Conservation (phyloP, 1,139 yeast genomes). For the Scheffersomyces titani region DNA sequence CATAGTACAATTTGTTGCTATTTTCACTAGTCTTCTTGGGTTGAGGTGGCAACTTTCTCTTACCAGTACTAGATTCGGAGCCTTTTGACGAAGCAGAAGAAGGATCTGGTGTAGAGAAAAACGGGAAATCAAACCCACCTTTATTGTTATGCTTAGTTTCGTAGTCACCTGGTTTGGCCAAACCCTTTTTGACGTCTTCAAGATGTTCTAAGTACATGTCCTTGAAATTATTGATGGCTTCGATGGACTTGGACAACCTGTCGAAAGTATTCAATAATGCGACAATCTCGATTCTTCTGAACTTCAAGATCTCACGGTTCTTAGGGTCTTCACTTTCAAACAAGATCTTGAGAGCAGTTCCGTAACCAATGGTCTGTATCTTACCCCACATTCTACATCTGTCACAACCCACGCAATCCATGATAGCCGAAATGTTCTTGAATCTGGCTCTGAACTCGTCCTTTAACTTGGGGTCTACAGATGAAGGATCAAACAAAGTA, state of each 20-base stretch:
- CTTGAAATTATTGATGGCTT: constrained; percentile 73
- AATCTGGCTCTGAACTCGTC: constrained; percentile 85
- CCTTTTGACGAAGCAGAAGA: constrained; percentile 5
- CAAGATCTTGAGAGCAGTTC: constrained; percentile 87
- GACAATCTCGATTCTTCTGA: constrained; percentile 84
- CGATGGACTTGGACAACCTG: constrained; percentile 81
- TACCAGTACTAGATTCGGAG: constrained; percentile 7
- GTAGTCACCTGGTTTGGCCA: constrained; percentile 44
- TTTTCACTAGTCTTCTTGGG: background rate
- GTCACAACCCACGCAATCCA: constrained; percentile 99
- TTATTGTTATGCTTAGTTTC: constrained; percentile 28
- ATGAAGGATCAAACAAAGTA: constrained; percentile 56
- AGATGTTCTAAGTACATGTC: constrained; percentile 48
- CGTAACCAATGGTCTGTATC: constrained; percentile 94
- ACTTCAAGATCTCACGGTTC: constrained; percentile 39
- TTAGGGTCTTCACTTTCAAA: constrained; percentile 66
- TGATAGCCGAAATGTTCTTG: constrained; percentile 84
- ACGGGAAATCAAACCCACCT: constrained; percentile 45
- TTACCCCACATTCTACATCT: constrained; percentile 98
- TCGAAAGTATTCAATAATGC: constrained; percentile 92
- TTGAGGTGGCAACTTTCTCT: background rate
- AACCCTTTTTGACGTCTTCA: constrained; percentile 42
- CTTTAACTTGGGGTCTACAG: constrained; percentile 58
- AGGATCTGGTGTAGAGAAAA: constrained; percentile 18
- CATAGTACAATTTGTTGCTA: constrained; percentile 1